Evolutionary conservation across 2,329 filamentous ascomycete genomes (phyloP), one percentile per base, ranked within the genome.

Genomic region (Talaromyces sp.): DNA sequence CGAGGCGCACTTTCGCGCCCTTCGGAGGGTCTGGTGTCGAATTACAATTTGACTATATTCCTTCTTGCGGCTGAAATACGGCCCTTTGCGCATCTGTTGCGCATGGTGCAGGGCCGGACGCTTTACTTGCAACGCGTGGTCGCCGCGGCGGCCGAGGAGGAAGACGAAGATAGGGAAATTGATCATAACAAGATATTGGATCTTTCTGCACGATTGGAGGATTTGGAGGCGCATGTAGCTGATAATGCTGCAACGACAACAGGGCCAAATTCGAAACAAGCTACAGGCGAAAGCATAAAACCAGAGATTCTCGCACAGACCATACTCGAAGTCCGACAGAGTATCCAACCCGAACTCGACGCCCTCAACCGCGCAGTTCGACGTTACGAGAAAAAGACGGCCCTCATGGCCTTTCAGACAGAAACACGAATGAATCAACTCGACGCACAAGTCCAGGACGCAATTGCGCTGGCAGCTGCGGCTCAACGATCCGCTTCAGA

Each of bases 21-120:
- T 0, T 93, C 92, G 0, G 93, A 96, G 75, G 91, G 91, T 1
- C 82, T 98, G 11, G 89, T 98, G 6, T 96, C 92, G 4, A 91
- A 97, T 76, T 96, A 94, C 79, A 97, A 97, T 76, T 83, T 98
- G 63, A 93, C 90, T 13, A 91, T 98, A 61, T 98, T 97, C 76
- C 82, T 97, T 2, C 84, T 97, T 19, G 91, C 91, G 0, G 91
- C 94, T 3, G 94, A 98, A 78, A 82, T 97, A 31, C 89, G 91
- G 2, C 94, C 94, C 0, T 81, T 93, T 58, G 87, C 91, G 1
- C 93, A 97, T 73, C 80, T 96, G 29, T 86, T 97, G 68, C 91
- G 89, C 73, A 85, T 97, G 72, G 84, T 96, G 3, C 89, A 92
- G 72, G 85, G 87, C 15, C 87, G 92, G 38, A 97, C 93, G 2